A percentile compares a stretch with the other conserved stretches of the same genome.
These are phyloP conservation scores for Albizia julibrissin DNA, from an alignment of 306 rosid genomes.

Conservation along the genomic window DNA sequence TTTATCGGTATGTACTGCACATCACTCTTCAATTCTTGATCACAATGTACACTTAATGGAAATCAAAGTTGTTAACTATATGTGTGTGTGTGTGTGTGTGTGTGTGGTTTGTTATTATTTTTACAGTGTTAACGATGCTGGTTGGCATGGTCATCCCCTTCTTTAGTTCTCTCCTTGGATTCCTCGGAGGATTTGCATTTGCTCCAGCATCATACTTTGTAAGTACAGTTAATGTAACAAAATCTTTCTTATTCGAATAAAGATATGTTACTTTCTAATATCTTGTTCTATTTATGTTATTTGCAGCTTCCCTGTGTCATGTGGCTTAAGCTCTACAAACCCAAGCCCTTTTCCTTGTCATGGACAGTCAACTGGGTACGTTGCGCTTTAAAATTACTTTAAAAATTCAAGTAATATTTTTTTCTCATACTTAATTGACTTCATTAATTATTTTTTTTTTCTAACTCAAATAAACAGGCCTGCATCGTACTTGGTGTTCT, in stretches of 20 bases:
- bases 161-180: slow-evolving; percentile 87
- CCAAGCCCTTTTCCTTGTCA: slow-evolving; percentile 58
- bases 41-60: no score
- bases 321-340: slow-evolving; percentile 71
- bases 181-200: slow-evolving; percentile 86
- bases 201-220: slow-evolving; percentile 87
- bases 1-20: slow-evolving; percentile 55
- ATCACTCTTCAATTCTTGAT: no score
- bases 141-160: slow-evolving; percentile 70
- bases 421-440: background rate
- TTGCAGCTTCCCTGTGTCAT: slow-evolving; percentile 82
- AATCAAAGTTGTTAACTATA: no score
- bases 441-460: background rate
- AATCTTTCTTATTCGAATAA: no score
- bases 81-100: no score
- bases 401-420: background rate
- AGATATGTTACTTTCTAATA: no score
- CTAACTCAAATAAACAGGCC: slow-evolving; percentile 33
- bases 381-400: background rate
- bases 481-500: slow-evolving; percentile 69
- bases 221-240: slow-evolving; percentile 31
- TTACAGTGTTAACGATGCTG: slow-evolving; percentile 63
- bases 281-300: background rate
- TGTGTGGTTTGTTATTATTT: no score
- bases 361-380: slow-evolving; percentile 77